phyloP scores from a whole-genome alignment of 148 eudicot species.

The Nepenthes gracilis region DNA sequence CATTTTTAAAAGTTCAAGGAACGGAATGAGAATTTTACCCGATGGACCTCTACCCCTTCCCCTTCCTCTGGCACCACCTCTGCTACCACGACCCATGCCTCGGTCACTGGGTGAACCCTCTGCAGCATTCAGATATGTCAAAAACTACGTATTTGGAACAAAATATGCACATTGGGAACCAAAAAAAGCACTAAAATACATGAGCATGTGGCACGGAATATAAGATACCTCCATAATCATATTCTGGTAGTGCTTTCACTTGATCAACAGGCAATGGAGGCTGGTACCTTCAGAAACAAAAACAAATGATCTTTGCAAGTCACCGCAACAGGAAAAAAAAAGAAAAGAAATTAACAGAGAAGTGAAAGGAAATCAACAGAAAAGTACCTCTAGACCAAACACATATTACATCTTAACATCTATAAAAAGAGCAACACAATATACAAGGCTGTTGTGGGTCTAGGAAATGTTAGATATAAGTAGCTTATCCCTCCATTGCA shows the following conservation, averaged over 20 bases:
- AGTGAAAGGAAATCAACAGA: neutral
- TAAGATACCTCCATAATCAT: constrained; percentile 62
- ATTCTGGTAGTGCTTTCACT: constrained; percentile 58
- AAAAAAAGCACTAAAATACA: neutral
- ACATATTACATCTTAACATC: too few relatives aligned
- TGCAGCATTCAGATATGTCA: constrained; percentile 26
- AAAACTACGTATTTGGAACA: neutral
- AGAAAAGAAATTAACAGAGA: neutral
- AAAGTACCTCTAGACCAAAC: too few relatives aligned
- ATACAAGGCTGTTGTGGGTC: too few relatives aligned
- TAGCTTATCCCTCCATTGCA: too few relatives aligned
- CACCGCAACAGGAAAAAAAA: neutral
- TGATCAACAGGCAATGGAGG: constrained; percentile 91
- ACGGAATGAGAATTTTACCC: constrained; percentile 14
- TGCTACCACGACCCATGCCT: constrained; percentile 86
- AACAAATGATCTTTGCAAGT: neutral
- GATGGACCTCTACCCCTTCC: constrained; percentile 54
- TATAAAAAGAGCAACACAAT: too few relatives aligned
- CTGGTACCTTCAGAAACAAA: constrained; percentile 54
- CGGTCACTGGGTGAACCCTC: constrained; percentile 72
- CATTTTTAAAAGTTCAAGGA: neutral
- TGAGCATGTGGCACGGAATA: neutral
- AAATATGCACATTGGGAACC: neutral
- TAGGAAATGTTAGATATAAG: too few relatives aligned
- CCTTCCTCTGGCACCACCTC: constrained; percentile 91